Base-by-base conservation (phyloP, 768 basidiomycete genomes). In the Roridomyces roridus region DNA sequence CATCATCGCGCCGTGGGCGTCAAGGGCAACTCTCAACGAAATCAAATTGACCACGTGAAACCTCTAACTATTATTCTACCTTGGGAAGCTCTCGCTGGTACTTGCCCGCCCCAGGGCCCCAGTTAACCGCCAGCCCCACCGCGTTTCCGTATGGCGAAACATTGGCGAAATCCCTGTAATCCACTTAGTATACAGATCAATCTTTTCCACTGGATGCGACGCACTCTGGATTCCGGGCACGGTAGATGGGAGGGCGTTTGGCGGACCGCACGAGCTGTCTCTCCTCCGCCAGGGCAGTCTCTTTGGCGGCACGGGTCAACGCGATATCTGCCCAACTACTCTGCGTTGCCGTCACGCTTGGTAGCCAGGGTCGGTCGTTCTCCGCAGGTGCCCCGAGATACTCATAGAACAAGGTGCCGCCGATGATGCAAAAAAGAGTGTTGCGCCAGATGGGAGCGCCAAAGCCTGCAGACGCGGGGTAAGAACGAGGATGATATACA, bases 141-240 rank as follows among this genome's bases (percentile, higher is more conserved):
- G 83, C 75, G 24, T 79, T 78, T 62, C 81, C 63, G 72, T 87
- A 85, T 21, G 88, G 80, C 17, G 89, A 90, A 1, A 72, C 75
- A 66, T 86, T 82, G 24, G 82, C 81, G 26, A 91, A 71, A 8
- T 75, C 68, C 65, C 89, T 91, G 65, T 6, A 43, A 12, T 25
- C 49, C 35, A 49, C 45, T 64, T 24, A 65, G 53, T 35, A 54
- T 55, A 8, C 15, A 34, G 11, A 34, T 8, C 31, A 10, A 17
- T 29, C 60, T 28, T 53, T 21, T 10, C 40, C 34, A 46, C 52
- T 34, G 43, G 26, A 50, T 23, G 17, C n/a, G 35, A 81, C 89
- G 71, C 63, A 93, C 91, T 89, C 87, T 49, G 90, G 87, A 68
- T 86, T 89, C 62, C 87, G 80, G 68, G 83, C 86, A 36, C 88